Conservation (phyloP, 2,329 filamentous ascomycete species). For the Cercospora nicotianae region DNA sequence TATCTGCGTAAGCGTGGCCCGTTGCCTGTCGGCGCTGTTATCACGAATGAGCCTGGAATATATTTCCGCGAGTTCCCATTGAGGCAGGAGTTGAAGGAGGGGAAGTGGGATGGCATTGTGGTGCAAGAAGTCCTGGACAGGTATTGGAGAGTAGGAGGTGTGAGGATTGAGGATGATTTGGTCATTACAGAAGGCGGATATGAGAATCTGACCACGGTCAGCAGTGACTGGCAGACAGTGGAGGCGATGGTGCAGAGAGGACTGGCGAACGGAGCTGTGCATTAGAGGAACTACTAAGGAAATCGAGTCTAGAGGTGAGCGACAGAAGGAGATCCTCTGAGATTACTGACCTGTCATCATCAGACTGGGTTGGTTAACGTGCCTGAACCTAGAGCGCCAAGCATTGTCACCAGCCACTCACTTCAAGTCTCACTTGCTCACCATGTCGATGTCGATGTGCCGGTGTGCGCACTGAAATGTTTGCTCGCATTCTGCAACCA, state of each 20-base stretch:
- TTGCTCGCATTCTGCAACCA: no score
- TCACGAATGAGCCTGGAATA: slow-evolving; percentile 91
- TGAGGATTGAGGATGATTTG: slow-evolving; percentile 87
- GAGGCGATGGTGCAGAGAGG: slow-evolving; percentile 25
- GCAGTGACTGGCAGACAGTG: slow-evolving; percentile 53
- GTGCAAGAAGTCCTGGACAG: slow-evolving; percentile 63
- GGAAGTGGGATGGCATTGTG: slow-evolving; percentile 63
- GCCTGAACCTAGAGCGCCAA: no score
- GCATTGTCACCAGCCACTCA: no score
- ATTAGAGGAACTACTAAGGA: no score
- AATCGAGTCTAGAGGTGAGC: no score
- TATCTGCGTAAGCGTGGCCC: slow-evolving; percentile 72
- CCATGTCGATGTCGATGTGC: no score
- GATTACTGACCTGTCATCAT: no score
- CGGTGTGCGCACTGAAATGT: no score
- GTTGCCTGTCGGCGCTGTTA: slow-evolving; percentile 62
- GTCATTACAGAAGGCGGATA: slow-evolving; percentile 74
- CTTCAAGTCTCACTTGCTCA: no score
- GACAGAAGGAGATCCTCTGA: no score
- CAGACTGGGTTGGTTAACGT: no score
- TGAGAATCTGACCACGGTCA: slow-evolving; percentile 82
- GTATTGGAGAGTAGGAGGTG: slow-evolving; percentile 80
- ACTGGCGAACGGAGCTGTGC: slow-evolving; percentile 9
- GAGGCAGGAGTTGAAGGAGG: slow-evolving; percentile 65
- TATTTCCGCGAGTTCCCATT: slow-evolving; percentile 76